These are phyloP conservation scores for Paecilomyces formosus DNA, from an alignment of 2,329 filamentous ascomycete species.

Conservation along the genomic window DNA sequence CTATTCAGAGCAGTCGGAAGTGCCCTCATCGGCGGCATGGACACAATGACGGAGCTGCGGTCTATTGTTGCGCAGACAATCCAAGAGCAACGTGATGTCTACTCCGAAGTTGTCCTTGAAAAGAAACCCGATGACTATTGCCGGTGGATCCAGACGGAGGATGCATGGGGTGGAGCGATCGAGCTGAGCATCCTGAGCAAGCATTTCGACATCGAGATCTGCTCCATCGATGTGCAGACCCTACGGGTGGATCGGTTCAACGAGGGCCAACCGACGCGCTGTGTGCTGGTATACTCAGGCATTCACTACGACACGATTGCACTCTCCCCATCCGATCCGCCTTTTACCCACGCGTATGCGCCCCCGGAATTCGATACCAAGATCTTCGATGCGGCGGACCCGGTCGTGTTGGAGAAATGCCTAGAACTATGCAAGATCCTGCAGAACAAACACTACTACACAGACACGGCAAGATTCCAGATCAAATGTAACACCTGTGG, in stretches of 20 bases:
- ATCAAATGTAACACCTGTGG: slow-evolving; percentile 64
- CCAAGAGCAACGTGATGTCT: slow-evolving; percentile 62
- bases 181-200: slow-evolving; percentile 79
- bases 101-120: slow-evolving; percentile 70
- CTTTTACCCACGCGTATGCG: slow-evolving; percentile 48
- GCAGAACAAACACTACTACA: slow-evolving; percentile 71
- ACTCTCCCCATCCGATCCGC: slow-evolving; percentile 57
- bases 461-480: slow-evolving; percentile 73
- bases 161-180: slow-evolving; percentile 87
- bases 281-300: slow-evolving; percentile 80
- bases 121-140: slow-evolving; percentile 68
- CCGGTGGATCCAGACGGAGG: slow-evolving; percentile 67
- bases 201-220: slow-evolving; percentile 79
- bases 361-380: slow-evolving; percentile 73
- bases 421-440: slow-evolving; percentile 59
- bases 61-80: slow-evolving; percentile 74
- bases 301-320: slow-evolving; percentile 92
- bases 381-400: slow-evolving; percentile 57
- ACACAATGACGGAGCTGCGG: slow-evolving; percentile 65
- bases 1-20: slow-evolving; percentile 85
- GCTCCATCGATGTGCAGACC: slow-evolving; percentile 70
- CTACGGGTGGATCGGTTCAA: slow-evolving; percentile 68
- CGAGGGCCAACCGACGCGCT: slow-evolving; percentile 60
- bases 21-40: slow-evolving; percentile 61
- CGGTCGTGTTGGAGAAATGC: slow-evolving; percentile 53